Evolutionary conservation across 2,329 filamentous ascomycete species (phyloP), one percentile per base, ranked within the genome.

Genomic region (Macrophomina tecta): DNA sequence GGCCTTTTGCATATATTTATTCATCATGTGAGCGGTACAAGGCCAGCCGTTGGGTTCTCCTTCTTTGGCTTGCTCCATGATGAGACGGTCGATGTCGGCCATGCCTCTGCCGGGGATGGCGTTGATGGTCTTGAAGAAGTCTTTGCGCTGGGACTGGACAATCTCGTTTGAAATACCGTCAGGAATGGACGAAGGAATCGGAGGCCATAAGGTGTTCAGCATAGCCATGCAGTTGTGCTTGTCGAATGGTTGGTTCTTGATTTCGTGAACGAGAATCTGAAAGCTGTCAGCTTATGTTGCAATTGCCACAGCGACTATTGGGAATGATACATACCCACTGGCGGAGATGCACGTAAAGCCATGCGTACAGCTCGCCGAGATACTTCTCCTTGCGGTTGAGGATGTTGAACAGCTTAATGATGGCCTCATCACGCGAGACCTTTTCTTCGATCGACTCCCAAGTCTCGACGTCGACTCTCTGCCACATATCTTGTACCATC

Each of bases 151-250:
- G 12, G 80, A 78, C 67, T 82, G 82, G 65, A 90, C 79, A 6
- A 84, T 81, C 32, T 82, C 75, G 3, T 79, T 75, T 8, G 83
- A 86, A 62, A 85, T 82, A 23, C 67, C 70, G 18, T 80, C 80
- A 16, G 77, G 75, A 18, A 62, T 34, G n/a, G 56, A 42, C 12
- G 77, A 75, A 51, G 81, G 80, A 49, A 84, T 80, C 2, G 88
- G 87, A 7, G 88, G 88, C 69, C 89, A 87, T 36, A 90, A 80
- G 9, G 88, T 90, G 77, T 90, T 90, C 61, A 90, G 84, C 84
- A 90, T 88, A 64, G 87, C 88, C 69, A 89, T 82, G 73, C 88
- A 89, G 74, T 89, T 90, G 72, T 85, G 82, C 75, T 88, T 89
- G 79, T 87, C 87, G 77, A 88, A 89, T 0, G 87, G 87, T 38